Conservation (phyloP, 306 rosid species). For the Cucurbita maxima region DNA sequence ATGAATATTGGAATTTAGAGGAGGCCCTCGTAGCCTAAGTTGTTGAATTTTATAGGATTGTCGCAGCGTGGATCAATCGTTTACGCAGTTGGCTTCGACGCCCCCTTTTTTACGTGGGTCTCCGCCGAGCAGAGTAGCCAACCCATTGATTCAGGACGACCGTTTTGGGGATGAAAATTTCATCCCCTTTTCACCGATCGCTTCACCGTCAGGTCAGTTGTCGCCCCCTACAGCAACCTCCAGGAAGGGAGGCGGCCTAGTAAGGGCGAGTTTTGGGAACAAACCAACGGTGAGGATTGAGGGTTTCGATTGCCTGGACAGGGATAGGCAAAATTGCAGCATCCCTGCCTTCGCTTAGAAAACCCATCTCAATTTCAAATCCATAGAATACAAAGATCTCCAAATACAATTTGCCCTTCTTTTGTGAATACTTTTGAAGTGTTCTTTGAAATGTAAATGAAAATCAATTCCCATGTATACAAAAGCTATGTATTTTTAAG, state of each 20-base stretch:
- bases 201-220: constrained; percentile 23
- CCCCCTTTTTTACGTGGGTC: constrained; percentile 96
- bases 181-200: constrained; percentile 25
- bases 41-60: constrained; percentile 30
- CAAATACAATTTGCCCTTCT: not conserved
- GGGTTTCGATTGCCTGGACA: constrained; percentile 87
- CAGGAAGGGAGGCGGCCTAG: constrained; percentile 78
- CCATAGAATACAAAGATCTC: not conserved
- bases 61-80: constrained; percentile 40
- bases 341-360: constrained; percentile 87
- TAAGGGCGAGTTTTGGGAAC: constrained; percentile 58
- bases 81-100: constrained; percentile 45
- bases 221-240: constrained; percentile 42
- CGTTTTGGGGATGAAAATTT: constrained; percentile 71
- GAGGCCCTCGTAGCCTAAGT: not conserved
- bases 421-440: constrained; percentile 5
- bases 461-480: not conserved
- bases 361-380: not conserved
- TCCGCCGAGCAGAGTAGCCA: constrained; percentile 96
- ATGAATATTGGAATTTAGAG: not conserved
- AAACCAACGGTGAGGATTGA: constrained; percentile 80
- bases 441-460: constrained; percentile 6
- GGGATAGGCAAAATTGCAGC: constrained; percentile 83
- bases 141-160: constrained; percentile 86
- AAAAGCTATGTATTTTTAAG: not conserved